Evolutionary conservation across 2,329 filamentous ascomycete genomes (phyloP).

Genomic region (Microcyclosporella mali): DNA sequence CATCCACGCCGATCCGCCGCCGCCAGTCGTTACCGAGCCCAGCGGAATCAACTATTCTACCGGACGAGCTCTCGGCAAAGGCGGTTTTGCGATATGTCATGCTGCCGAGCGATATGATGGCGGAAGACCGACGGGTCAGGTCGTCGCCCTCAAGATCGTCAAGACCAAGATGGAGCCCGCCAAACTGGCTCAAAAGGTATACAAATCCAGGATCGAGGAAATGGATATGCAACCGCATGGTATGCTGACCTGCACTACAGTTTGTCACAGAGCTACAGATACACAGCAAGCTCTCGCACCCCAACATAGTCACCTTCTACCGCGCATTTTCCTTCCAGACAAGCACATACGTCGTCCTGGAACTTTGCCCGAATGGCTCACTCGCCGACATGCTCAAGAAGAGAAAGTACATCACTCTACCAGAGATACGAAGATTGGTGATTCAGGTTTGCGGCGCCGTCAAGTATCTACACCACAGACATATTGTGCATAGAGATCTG

Average conservation of each 20-base stretch:
- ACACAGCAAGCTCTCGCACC: conserved; percentile 94
- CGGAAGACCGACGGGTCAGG: conserved; percentile 53
- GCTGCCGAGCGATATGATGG: conserved; percentile 58
- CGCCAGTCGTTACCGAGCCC: conserved; percentile 58
- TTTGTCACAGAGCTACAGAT: conserved; percentile 86
- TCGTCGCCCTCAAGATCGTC: conserved; percentile 74
- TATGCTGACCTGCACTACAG: conserved; percentile 33
- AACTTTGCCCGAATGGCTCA: conserved; percentile 91
- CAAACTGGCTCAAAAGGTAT: conserved; percentile 78
- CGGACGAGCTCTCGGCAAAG: conserved; percentile 69
- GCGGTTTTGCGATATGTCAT: conserved; percentile 77
- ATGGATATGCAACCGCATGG: not conserved
- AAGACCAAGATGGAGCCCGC: conserved; percentile 70
- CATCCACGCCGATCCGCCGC: conserved; percentile 47
- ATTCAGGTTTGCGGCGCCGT: conserved; percentile 94
- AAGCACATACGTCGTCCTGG: conserved; percentile 88
- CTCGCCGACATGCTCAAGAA: conserved; percentile 97
- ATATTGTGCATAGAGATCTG: conserved; percentile 91
- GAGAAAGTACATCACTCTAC: conserved; percentile 81
- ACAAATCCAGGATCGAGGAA: not conserved
- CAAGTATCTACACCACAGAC: conserved; percentile 94
- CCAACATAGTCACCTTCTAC: conserved; percentile 92
- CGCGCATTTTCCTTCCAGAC: conserved; percentile 85
- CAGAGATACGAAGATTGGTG: conserved; percentile 88
- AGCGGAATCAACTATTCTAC: conserved; percentile 68